A percentile compares a stretch with the other conserved stretches of the same genome.
These are phyloP conservation scores for Exserohilum rostratum DNA, from an alignment of 2,329 filamentous ascomycete species.

Conservation along the genomic window DNA sequence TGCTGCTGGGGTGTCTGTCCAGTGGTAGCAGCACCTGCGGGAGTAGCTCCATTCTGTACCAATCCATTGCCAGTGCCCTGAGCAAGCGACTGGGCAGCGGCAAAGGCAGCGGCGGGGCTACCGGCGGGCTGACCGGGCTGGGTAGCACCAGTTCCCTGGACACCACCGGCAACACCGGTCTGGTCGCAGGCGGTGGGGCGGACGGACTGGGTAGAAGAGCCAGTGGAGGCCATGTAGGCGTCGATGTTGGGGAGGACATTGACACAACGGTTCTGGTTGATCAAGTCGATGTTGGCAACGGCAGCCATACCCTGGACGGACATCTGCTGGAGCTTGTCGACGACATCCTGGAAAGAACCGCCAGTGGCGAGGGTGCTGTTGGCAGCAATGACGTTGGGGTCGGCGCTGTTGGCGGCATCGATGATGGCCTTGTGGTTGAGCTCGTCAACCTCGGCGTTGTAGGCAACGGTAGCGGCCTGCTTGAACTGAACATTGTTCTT, in stretches of 20 bases:
- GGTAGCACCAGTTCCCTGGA: conserved; percentile 39
- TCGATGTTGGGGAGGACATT: conserved; percentile 48
- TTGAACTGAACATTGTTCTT: conserved; percentile 46
- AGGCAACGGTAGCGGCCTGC: conserved; percentile 45
- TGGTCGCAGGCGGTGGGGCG: conserved; percentile 41
- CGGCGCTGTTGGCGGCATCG: conserved; percentile 33
- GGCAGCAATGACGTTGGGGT: conserved; percentile 41
- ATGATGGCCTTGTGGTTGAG: conserved; percentile 48
- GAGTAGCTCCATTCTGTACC: conserved; percentile 26
- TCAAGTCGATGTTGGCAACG: conserved; percentile 42
- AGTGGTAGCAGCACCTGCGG: conserved; percentile 12
- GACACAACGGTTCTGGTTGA: conserved; percentile 47
- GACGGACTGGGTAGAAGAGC: conserved; percentile 36
- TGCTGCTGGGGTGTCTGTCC: not conserved
- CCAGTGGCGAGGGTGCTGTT: conserved; percentile 47
- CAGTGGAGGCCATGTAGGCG: conserved; percentile 45
- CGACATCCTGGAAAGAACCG: conserved; percentile 48
- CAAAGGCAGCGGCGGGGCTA: conserved; percentile 40
- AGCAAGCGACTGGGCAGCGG: conserved; percentile 35
- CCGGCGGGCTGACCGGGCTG: conserved; percentile 38
- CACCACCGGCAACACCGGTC: conserved; percentile 43
- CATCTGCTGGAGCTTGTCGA: conserved; percentile 48
- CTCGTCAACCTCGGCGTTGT: conserved; percentile 49
- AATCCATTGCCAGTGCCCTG: conserved; percentile 38
- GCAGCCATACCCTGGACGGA: conserved; percentile 41